Evolutionary conservation across 768 basidiomycete species (phyloP).

Genomic region (Kwoniella sp.): DNA sequence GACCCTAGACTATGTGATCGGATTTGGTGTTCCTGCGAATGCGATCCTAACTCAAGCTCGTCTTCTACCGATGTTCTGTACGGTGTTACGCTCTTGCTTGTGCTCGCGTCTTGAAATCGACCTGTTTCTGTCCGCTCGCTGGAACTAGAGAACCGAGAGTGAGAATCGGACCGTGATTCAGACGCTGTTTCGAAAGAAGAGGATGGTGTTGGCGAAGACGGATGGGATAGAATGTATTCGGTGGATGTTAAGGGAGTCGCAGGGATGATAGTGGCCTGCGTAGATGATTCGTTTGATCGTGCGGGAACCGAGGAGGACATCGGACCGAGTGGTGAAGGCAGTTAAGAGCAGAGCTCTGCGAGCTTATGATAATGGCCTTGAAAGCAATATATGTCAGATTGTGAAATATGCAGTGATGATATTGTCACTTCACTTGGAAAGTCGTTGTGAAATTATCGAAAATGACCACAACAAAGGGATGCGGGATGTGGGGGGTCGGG

Average conservation of each 20-base stretch:
- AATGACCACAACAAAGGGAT: not conserved
- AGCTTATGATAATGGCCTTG: too few relatives aligned
- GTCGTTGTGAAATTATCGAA: not conserved
- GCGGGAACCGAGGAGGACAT: not conserved
- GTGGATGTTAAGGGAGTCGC: constrained; percentile 10
- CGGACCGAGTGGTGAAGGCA: not conserved
- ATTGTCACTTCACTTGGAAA: too few relatives aligned
- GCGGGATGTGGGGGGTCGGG: too few relatives aligned
- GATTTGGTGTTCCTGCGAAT: not conserved
- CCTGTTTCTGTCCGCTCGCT: not conserved
- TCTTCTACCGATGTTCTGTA: not conserved
- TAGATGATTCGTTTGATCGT: not conserved
- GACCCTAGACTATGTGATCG: not conserved
- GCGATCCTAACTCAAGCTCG: not conserved
- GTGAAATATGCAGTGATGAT: too few relatives aligned
- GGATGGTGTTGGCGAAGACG: not conserved
- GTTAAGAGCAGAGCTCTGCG: not conserved
- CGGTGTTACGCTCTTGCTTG: not conserved
- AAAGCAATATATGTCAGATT: too few relatives aligned
- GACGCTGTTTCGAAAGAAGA: not conserved
- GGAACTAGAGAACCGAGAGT: not conserved
- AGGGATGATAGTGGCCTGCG: constrained; percentile 6
- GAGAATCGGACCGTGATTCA: too few relatives aligned
- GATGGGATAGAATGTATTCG: constrained; percentile 17
- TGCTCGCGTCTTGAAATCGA: not conserved